Evolutionary conservation across 2,329 filamentous ascomycete genomes (phyloP).

Genomic region (Onygenales sp.): DNA sequence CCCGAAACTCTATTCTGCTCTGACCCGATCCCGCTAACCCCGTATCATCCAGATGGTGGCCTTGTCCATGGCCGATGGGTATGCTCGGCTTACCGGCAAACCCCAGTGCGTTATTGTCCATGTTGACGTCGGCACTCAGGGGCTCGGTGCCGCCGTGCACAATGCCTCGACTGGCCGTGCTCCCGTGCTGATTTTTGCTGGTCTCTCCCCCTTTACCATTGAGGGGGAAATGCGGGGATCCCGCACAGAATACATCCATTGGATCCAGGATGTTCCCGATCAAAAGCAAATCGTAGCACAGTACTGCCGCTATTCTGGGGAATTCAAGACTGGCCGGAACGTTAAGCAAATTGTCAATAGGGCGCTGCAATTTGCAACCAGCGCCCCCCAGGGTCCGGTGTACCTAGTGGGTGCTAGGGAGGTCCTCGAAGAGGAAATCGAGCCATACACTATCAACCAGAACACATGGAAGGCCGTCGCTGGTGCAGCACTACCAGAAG

Average conservation of each 20-base stretch:
- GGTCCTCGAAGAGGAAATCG: constrained; percentile 76
- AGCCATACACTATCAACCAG: constrained; percentile 60
- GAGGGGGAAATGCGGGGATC: constrained; percentile 68
- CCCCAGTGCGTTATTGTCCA: constrained; percentile 72
- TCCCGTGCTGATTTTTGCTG: constrained; percentile 69
- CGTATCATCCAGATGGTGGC: constrained; percentile 59
- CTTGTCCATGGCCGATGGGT: constrained; percentile 75
- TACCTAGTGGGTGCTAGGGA: constrained; percentile 72
- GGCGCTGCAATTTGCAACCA: constrained; percentile 70
- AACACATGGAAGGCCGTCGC: constrained; percentile 61
- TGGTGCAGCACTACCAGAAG: constrained; percentile 50
- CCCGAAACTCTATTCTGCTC: background rate
- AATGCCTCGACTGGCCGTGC: constrained; percentile 67
- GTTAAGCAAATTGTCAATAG: constrained; percentile 85
- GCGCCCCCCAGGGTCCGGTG: constrained; percentile 67
- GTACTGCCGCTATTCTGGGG: constrained; percentile 74
- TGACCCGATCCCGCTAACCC: constrained; percentile 6
- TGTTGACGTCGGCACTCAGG: constrained; percentile 74
- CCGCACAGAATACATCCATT: constrained; percentile 78
- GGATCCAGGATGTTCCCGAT: constrained; percentile 76
- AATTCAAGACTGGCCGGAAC: constrained; percentile 76
- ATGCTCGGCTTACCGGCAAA: constrained; percentile 60
- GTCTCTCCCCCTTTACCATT: constrained; percentile 64
- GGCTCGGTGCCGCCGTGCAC: constrained; percentile 66
- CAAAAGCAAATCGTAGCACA: constrained; percentile 72